These are phyloP conservation scores for Backusella parvicylindrica DNA, from an alignment of 192 early-diverging fungal genomes.

Conservation along the genomic window DNA sequence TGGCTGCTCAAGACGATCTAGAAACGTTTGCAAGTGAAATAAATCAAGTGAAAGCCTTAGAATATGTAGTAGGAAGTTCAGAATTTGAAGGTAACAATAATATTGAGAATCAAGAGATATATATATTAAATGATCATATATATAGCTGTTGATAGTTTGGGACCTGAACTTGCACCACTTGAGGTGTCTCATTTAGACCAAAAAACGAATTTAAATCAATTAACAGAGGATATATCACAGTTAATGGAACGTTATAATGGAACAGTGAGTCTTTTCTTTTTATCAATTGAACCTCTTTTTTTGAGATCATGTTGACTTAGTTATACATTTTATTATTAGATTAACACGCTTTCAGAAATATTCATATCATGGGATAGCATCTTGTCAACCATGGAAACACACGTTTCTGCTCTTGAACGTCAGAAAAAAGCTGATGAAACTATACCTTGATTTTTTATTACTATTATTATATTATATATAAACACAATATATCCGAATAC, in stretches of 20 bases:
- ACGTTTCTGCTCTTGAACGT: constrained; percentile 34
- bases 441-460: background rate
- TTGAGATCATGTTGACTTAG: background rate
- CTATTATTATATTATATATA: background rate
- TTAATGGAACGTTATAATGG: constrained; percentile 43
- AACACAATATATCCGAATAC: background rate
- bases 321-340: constrained; percentile 20
- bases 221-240: constrained; percentile 26
- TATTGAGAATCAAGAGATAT: background rate
- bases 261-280: constrained; percentile 35
- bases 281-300: no score
- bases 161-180: constrained; percentile 28
- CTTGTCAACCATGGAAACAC: constrained; percentile 34
- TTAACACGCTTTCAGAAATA: constrained; percentile 46
- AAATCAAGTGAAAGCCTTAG: constrained; percentile 37
- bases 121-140: background rate
- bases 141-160: constrained; percentile 28
- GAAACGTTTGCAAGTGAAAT: constrained; percentile 32
- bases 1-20: constrained; percentile 34
- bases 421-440: constrained; percentile 8
- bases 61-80: constrained; percentile 34
- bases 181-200: constrained; percentile 35
- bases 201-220: constrained; percentile 16
- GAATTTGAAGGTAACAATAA: constrained; percentile 34
- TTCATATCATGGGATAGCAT: constrained; percentile 48